These are phyloP conservation scores for Pseudogymnoascus sp. DNA, from an alignment of 2,329 filamentous ascomycete genomes.

Conservation along the genomic window DNA sequence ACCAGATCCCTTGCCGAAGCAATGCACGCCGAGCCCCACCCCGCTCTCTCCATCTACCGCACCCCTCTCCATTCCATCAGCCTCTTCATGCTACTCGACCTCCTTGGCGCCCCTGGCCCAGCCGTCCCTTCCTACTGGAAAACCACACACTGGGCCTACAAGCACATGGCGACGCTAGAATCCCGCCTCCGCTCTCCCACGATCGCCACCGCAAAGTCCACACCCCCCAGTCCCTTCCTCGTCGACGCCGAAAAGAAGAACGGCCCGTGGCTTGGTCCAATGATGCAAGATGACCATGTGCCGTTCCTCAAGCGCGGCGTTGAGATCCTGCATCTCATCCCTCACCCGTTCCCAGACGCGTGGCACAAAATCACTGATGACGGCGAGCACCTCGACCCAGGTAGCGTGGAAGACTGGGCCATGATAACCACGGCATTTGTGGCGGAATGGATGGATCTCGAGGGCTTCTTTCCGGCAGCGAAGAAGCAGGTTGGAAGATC, in stretches of 20 bases:
- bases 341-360: slow-evolving; percentile 68
- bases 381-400: slow-evolving; percentile 71
- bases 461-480: slow-evolving; percentile 24
- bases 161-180: slow-evolving; percentile 66
- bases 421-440: slow-evolving; percentile 76
- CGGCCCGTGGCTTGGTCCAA: slow-evolving; percentile 41
- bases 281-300: slow-evolving; percentile 78
- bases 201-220: slow-evolving; percentile 53
- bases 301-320: slow-evolving; percentile 85
- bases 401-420: slow-evolving; percentile 80
- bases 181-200: slow-evolving; percentile 59
- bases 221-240: slow-evolving; percentile 51
- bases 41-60: slow-evolving; percentile 64
- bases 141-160: slow-evolving; percentile 90
- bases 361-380: slow-evolving; percentile 87
- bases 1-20: slow-evolving; percentile 63
- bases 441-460: slow-evolving; percentile 84
- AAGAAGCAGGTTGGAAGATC: background rate
- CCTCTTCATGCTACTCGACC: slow-evolving; percentile 84
- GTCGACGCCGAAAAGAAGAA: slow-evolving; percentile 50
- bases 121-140: slow-evolving; percentile 77
- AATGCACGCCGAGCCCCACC: slow-evolving; percentile 67
- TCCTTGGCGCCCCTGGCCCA: slow-evolving; percentile 65
- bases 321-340: slow-evolving; percentile 82
- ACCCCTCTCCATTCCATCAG: slow-evolving; percentile 72